A percentile compares a stretch with the other conserved stretches of the same genome.
These are phyloP conservation scores for Neurospora tetraspora DNA, from an alignment of 495 filamentous ascomycete species.

Conservation along the genomic window DNA sequence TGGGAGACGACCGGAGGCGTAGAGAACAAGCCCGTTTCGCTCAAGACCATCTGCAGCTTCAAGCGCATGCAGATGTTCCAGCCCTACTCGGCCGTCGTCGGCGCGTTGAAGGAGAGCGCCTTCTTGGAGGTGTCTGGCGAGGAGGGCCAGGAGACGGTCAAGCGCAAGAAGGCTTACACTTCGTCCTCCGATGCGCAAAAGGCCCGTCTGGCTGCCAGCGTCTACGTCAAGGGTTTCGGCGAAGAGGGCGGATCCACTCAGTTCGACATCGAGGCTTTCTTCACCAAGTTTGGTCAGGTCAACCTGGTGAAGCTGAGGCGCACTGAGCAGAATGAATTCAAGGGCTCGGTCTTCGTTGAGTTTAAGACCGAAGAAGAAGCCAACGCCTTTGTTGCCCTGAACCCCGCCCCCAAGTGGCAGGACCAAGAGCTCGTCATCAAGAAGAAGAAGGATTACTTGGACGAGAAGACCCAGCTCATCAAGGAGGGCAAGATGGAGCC, in stretches of 20 bases:
- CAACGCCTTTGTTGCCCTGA: conserved; percentile 64
- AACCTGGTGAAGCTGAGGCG: conserved; percentile 85
- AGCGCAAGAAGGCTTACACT: conserved; percentile 61
- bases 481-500: conserved; percentile 58
- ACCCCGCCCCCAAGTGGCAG: conserved; percentile 76
- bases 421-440: conserved; percentile 62
- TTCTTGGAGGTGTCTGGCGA: conserved; percentile 51
- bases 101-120: conserved; percentile 65
- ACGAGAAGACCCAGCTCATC: conserved; percentile 68
- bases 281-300: conserved; percentile 66
- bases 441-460: conserved; percentile 79
- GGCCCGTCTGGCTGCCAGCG: conserved; percentile 24
- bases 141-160: conserved; percentile 53
- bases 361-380: conserved; percentile 66
- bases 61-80: conserved; percentile 92
- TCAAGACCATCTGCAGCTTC: conserved; percentile 70
- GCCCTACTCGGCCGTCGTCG: conserved; percentile 68
- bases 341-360: conserved; percentile 92
- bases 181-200: conserved; percentile 15
- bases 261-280: conserved; percentile 87
- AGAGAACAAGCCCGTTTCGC: conserved; percentile 65
- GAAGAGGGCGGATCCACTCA: conserved; percentile 68
- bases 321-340: conserved; percentile 56
- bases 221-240: conserved; percentile 77
- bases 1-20: conserved; percentile 63